Conservation (phyloP, 306 rosid genomes). For the Geum urbanum region DNA sequence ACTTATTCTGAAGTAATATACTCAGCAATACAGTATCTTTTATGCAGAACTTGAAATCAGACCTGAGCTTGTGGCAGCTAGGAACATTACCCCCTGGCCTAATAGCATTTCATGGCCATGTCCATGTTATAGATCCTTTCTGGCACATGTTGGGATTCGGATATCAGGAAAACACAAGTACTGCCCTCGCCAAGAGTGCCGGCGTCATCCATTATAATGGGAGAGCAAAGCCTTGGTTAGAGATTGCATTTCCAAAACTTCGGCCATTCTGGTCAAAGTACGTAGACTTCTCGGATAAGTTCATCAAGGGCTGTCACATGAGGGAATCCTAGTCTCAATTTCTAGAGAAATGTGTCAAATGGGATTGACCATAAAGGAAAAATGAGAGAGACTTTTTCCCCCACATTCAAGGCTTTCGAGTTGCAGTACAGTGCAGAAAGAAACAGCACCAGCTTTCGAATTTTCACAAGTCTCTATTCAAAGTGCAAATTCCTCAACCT, state of each 20-base stretch:
- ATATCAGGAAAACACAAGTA: conserved; percentile 83
- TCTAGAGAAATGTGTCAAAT: conserved; percentile 20
- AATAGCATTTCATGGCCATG: conserved; percentile 95
- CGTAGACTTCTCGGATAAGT: conserved; percentile 78
- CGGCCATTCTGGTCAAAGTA: conserved; percentile 76
- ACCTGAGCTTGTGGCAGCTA: conserved; percentile 95
- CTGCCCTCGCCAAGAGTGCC: conserved; percentile 58
- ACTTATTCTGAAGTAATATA: not conserved
- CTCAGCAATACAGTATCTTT: conserved; percentile 12
- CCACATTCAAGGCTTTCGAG: conserved; percentile 36
- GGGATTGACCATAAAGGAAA: conserved; percentile 34
- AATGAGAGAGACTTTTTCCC: no score
- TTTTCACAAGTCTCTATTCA: conserved; percentile 32
- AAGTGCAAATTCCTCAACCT: conserved; percentile 40
- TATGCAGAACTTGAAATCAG: conserved; percentile 89
- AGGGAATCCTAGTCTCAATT: conserved; percentile 53
- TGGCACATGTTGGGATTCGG: conserved; percentile 99
- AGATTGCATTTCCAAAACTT: conserved; percentile 80
- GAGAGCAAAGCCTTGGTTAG: conserved; percentile 98
- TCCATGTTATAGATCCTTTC: conserved; percentile 76
- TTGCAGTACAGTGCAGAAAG: conserved; percentile 25
- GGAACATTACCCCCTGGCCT: conserved; percentile 98
- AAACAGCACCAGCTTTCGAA: conserved; percentile 32
- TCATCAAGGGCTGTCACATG: conserved; percentile 84
- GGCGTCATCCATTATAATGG: conserved; percentile 96